These are phyloP conservation scores for Viridothelium virens DNA, from an alignment of 495 filamentous ascomycete genomes.

Conservation along the genomic window DNA sequence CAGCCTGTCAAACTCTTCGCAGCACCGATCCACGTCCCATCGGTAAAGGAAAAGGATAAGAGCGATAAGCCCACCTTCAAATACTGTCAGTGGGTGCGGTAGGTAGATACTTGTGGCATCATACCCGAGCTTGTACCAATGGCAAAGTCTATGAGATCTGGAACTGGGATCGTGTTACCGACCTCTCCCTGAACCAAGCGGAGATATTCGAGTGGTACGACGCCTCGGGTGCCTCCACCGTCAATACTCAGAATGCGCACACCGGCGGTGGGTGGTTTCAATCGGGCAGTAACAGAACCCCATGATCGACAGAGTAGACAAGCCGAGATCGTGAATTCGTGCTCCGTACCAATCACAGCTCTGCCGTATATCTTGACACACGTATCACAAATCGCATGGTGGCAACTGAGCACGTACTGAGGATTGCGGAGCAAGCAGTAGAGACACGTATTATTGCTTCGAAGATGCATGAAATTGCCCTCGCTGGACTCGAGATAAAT, in stretches of 20 bases:
- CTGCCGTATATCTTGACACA: conserved; percentile 29
- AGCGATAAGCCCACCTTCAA: conserved; percentile 30
- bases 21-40: conserved; percentile 26
- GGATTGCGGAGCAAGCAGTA: conserved; percentile 27
- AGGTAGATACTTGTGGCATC: too few relatives aligned
- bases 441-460: conserved; percentile 20
- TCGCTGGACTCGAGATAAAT: neutral
- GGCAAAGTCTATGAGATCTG: conserved; percentile 33
- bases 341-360: conserved; percentile 1
- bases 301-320: conserved; percentile 24
- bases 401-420: conserved; percentile 30
- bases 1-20: conserved; percentile 27
- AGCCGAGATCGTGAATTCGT: conserved; percentile 27
- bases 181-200: conserved; percentile 31
- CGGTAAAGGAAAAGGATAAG: conserved; percentile 27
- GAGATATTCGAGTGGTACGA: conserved; percentile 35
- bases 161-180: conserved; percentile 21
- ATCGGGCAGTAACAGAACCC: conserved; percentile 16
- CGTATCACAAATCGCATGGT: conserved; percentile 32
- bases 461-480: neutral
- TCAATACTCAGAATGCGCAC: conserved; percentile 36
- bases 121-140: conserved; percentile 30
- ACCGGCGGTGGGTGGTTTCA: conserved; percentile 34
- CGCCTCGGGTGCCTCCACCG: conserved; percentile 31
- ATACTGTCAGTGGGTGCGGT: too few relatives aligned